phyloP scores from a whole-genome alignment of 305 asterid genomes.

The Rubia peregrina region DNA sequence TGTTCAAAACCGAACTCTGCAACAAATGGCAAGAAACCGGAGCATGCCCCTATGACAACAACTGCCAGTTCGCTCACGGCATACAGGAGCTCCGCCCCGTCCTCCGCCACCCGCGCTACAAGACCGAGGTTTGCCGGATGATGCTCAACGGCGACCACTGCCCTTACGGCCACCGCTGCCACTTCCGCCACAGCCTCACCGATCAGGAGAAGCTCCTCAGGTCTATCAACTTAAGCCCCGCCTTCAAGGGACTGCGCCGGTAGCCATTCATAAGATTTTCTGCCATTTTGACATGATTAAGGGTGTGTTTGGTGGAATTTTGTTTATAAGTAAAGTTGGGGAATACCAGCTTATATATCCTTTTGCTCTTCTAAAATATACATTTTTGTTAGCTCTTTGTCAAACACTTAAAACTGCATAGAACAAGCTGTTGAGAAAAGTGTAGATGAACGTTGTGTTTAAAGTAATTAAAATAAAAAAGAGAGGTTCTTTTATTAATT shows the following conservation, averaged over 20 bases:
- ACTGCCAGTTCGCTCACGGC: slow-evolving; percentile 83
- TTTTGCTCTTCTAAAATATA: no score
- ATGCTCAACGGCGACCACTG: slow-evolving; percentile 60
- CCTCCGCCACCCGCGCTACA: slow-evolving; percentile 83
- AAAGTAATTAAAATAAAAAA: no score
- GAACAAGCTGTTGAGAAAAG: no score
- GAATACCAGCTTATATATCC: no score
- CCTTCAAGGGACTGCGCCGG: slow-evolving; percentile 19
- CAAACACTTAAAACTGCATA: no score
- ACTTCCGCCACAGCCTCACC: slow-evolving; percentile 67
- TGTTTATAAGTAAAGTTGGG: no score
- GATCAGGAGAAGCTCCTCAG: slow-evolving; percentile 53
- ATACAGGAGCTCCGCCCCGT: slow-evolving; percentile 71
- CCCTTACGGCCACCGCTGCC: slow-evolving; percentile 93
- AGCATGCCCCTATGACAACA: slow-evolving; percentile 60
- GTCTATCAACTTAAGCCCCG: slow-evolving; percentile 32
- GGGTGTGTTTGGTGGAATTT: no score
- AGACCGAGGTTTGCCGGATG: slow-evolving; percentile 86
- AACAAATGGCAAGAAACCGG: slow-evolving; percentile 92
- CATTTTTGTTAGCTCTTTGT: no score
- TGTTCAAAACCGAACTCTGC: slow-evolving; percentile 84
- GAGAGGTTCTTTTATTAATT: no score
- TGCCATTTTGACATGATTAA: background rate
- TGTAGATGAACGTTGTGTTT: no score
- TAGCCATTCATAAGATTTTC: no score